A percentile compares a stretch with the other conserved stretches of the same genome.
These are phyloP conservation scores for Eustoma russellianum DNA, from an alignment of 257 asterid species.

Conservation along the genomic window DNA sequence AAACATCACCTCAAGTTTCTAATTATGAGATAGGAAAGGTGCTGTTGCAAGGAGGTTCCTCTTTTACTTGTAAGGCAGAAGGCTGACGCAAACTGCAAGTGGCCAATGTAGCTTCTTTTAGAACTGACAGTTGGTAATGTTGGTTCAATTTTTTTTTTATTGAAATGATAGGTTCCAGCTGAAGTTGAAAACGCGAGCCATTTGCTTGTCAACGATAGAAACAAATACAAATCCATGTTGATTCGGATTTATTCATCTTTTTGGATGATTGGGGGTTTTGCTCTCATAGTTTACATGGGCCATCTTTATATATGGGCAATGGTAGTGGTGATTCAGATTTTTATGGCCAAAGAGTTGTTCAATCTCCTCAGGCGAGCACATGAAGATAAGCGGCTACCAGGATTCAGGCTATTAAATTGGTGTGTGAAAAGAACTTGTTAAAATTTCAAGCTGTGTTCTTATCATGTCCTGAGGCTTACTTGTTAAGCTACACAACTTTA, in stretches of 20 bases:
- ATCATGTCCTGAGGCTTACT: no score
- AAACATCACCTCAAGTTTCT: no score
- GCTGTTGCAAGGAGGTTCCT: no score
- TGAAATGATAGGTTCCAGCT: conserved; percentile 47
- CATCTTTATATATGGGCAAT: conserved; percentile 96
- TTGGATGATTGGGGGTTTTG: conserved; percentile 98
- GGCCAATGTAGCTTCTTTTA: background rate
- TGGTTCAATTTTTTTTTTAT: conserved; percentile 6
- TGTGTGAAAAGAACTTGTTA: conserved; percentile 18
- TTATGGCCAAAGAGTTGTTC: conserved; percentile 91
- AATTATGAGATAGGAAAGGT: no score
- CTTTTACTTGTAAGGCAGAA: no score
- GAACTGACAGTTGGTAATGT: background rate
- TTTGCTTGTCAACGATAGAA: conserved; percentile 68
- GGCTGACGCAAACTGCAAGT: background rate
- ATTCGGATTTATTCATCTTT: conserved; percentile 68
- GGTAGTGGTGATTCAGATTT: conserved; percentile 83
- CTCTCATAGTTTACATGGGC: conserved; percentile 74
- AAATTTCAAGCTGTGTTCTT: background rate
- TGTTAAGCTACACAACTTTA: no score
- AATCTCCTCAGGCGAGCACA: conserved; percentile 72
- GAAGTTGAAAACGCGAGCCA: conserved; percentile 44
- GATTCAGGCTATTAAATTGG: conserved; percentile 94
- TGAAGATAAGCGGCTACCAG: conserved; percentile 92
- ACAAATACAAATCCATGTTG: conserved; percentile 92